Conservation (phyloP, 202 grass and related monocot species). For the Digitaria exilis region DNA sequence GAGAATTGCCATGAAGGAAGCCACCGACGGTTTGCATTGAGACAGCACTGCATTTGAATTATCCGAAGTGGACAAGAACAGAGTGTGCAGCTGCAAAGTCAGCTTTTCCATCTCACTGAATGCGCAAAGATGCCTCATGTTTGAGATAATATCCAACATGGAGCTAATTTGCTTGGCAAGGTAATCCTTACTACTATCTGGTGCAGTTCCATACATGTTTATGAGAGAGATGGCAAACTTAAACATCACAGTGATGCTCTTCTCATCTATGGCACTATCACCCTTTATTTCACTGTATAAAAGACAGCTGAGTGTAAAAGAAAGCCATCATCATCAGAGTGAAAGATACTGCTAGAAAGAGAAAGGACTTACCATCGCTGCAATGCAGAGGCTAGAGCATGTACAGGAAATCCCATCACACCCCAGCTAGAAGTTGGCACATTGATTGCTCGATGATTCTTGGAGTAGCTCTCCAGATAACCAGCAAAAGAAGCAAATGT, state of each 20-base stretch:
- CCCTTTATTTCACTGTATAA: slow-evolving; percentile 64
- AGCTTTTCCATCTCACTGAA: slow-evolving; percentile 68
- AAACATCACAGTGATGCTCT: slow-evolving; percentile 50
- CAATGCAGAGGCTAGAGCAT: slow-evolving; percentile 81
- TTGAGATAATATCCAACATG: slow-evolving; percentile 76
- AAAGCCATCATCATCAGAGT: slow-evolving; percentile 27
- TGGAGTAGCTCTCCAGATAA: slow-evolving; percentile 67
- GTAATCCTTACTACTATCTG: slow-evolving; percentile 45
- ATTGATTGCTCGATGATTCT: slow-evolving; percentile 44
- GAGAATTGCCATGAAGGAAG: slow-evolving; percentile 78
- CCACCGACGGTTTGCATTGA: slow-evolving; percentile 72
- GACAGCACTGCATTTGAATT: slow-evolving; percentile 50
- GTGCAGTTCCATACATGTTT: slow-evolving; percentile 59
- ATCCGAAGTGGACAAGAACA: slow-evolving; percentile 51
- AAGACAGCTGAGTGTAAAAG: slow-evolving; percentile 11
- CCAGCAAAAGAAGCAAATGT: slow-evolving; percentile 58
- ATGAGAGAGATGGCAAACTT: slow-evolving; percentile 68
- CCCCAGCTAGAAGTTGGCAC: slow-evolving; percentile 36
- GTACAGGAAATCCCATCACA: slow-evolving; percentile 65
- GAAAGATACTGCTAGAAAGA: slow-evolving; percentile 1
- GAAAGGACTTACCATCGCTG: slow-evolving; percentile 63
- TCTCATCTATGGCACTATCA: slow-evolving; percentile 49
- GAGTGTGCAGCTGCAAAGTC: slow-evolving; percentile 56
- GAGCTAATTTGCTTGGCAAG: slow-evolving; percentile 66
- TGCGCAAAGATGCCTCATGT: slow-evolving; percentile 58